Evolutionary conservation across 179 eudicot species (phyloP).

Genomic region (Kewa caespitosa): DNA sequence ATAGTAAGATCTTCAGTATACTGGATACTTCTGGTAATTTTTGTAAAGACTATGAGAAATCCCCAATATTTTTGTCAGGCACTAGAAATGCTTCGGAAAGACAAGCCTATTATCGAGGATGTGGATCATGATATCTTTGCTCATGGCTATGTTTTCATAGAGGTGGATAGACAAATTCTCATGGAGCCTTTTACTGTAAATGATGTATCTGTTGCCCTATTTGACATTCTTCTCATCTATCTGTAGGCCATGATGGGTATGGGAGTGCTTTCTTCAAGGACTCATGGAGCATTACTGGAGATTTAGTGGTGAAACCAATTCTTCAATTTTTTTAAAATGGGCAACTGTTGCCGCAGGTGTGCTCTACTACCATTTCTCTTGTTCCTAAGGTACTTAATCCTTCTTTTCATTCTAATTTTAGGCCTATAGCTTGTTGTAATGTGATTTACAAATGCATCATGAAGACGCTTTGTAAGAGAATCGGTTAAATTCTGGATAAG

Average conservation of each 20-base stretch:
- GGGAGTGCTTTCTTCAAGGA: neutral
- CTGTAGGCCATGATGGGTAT: neutral
- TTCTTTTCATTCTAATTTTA: neutral
- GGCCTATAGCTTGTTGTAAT: neutral
- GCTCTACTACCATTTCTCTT: neutral
- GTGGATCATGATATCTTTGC: neutral
- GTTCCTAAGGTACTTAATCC: neutral
- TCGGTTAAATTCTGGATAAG: neutral
- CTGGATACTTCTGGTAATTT: neutral
- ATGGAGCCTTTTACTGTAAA: neutral
- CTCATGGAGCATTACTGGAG: neutral
- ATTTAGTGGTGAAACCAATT: neutral
- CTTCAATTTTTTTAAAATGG: neutral
- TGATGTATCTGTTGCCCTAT: neutral
- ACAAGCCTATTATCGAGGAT: neutral
- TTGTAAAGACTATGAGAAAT: neutral
- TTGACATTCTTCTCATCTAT: neutral
- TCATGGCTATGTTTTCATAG: neutral
- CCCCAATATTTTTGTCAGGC: neutral
- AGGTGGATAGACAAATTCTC: neutral
- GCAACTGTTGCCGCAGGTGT: neutral
- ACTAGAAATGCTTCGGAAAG: neutral
- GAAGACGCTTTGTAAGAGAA: neutral
- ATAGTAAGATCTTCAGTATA: neutral
- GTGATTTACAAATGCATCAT: neutral